Percentiles rank a stretch among this genome's conserved stretches.
Conservation (phyloP, 2,329 filamentous ascomycete species). For the Scedosporium dehoogii region DNA sequence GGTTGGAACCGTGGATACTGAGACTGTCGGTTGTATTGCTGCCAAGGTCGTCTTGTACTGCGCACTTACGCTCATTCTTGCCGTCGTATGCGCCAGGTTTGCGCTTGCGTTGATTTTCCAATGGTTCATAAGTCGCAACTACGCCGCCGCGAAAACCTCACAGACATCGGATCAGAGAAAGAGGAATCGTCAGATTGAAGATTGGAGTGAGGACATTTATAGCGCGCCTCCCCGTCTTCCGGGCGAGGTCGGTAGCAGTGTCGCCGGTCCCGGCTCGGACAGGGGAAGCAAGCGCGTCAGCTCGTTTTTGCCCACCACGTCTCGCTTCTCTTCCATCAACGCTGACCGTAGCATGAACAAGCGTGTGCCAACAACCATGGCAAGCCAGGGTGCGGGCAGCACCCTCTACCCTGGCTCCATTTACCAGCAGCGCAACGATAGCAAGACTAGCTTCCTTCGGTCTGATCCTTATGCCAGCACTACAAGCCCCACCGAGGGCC, state of each 20-base stretch:
- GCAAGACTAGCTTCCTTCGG: slow-evolving; percentile 55
- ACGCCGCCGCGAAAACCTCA: slow-evolving; percentile 76
- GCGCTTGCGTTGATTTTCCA: slow-evolving; percentile 84
- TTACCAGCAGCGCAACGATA: slow-evolving; percentile 59
- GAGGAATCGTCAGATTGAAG: slow-evolving; percentile 87
- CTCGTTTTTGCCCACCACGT: slow-evolving; percentile 82
- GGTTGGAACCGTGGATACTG: slow-evolving; percentile 90
- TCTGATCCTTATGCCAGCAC: slow-evolving; percentile 44
- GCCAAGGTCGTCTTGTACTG: slow-evolving; percentile 95
- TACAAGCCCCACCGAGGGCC: slow-evolving; percentile 52
- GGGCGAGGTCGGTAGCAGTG: slow-evolving; percentile 60
- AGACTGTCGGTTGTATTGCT: slow-evolving; percentile 93
- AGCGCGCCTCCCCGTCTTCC: slow-evolving; percentile 74
- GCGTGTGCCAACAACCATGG: slow-evolving; percentile 80
- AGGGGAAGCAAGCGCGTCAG: slow-evolving; percentile 71
- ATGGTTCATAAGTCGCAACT: slow-evolving; percentile 87
- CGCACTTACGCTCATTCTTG: slow-evolving; percentile 81
- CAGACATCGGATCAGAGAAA: slow-evolving; percentile 73
- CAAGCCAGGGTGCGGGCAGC: slow-evolving; percentile 70
- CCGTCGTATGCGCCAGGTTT: slow-evolving; percentile 80
- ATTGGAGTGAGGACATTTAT: slow-evolving; percentile 97
- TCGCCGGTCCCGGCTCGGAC: slow-evolving; percentile 46
- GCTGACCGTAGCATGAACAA: slow-evolving; percentile 49
- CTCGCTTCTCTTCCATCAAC: slow-evolving; percentile 86
- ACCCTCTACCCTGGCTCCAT: slow-evolving; percentile 62